These are phyloP conservation scores for Kluyveromyces sp. DNA, from an alignment of 1,139 yeast species.

Conservation along the genomic window DNA sequence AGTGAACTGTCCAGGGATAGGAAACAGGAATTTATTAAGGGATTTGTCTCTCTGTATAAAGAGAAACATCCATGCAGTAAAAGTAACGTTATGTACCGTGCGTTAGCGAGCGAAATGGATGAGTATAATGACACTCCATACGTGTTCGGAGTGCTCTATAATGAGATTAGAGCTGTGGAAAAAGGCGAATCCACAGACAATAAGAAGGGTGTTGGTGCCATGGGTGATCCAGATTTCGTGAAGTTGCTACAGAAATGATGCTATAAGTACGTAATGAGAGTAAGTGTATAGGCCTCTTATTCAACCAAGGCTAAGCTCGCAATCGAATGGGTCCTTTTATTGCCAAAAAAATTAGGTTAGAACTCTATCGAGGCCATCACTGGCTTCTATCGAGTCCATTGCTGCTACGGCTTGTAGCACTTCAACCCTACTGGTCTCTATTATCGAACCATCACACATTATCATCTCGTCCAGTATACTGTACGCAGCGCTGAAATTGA, in stretches of 20 bases:
- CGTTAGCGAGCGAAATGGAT: slow-evolving; percentile 32
- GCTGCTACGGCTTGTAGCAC: slow-evolving; percentile 69
- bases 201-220: slow-evolving; percentile 13
- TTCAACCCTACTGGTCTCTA: slow-evolving; percentile 77
- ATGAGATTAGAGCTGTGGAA: slow-evolving; percentile 27
- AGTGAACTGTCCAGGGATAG: slow-evolving; percentile 21
- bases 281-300: too few relatives aligned
- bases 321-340: background rate
- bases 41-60: slow-evolving; percentile 27
- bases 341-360: slow-evolving; percentile 22
- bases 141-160: slow-evolving; percentile 32
- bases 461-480: slow-evolving; percentile 84
- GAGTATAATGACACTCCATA: slow-evolving; percentile 33
- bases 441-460: slow-evolving; percentile 71
- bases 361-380: slow-evolving; percentile 50
- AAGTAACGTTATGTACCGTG: slow-evolving; percentile 27
- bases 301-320: too few relatives aligned
- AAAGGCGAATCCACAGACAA: slow-evolving; percentile 18
- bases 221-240: slow-evolving; percentile 17
- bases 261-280: background rate
- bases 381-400: slow-evolving; percentile 68
- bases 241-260: slow-evolving; percentile 9
- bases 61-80: slow-evolving; percentile 28
- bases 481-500: slow-evolving; percentile 91
- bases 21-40: slow-evolving; percentile 25